Conservation (phyloP, 2,329 filamentous ascomycete species). For the Aureobasidium sp. region DNA sequence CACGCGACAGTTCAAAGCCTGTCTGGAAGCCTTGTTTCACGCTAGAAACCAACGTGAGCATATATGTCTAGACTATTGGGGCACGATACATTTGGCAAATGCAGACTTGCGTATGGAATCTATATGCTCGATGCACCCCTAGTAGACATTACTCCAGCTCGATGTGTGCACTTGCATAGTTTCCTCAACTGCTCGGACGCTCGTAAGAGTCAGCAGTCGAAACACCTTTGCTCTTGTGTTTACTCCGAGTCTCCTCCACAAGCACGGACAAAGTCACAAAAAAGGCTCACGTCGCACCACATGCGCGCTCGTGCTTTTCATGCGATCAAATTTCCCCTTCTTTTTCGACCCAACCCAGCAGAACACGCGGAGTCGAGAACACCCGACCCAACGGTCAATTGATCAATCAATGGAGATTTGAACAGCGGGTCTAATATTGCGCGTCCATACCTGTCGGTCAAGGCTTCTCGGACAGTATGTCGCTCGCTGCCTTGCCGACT, state of each 20-base stretch:
- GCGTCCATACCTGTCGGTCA: background rate
- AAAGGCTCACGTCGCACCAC: conserved; percentile 6
- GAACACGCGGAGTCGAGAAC: conserved; percentile 6
- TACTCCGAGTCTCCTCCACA: background rate
- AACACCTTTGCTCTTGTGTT: background rate
- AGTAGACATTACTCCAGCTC: background rate
- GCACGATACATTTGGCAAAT: background rate
- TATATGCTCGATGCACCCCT: background rate
- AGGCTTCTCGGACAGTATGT: background rate
- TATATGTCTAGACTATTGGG: background rate
- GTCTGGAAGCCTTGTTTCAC: background rate
- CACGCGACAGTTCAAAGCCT: background rate
- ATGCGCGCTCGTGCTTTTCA: conserved; percentile 7
- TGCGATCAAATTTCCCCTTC: background rate
- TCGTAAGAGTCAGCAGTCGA: background rate
- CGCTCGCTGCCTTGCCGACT: background rate
- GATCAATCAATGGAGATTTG: background rate
- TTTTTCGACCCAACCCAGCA: background rate
- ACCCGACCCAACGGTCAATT: background rate
- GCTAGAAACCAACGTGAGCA: background rate
- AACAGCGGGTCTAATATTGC: background rate
- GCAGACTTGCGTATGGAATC: background rate
- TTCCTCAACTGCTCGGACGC: background rate
- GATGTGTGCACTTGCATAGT: background rate
- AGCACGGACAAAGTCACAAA: conserved; percentile 1